Evolutionary conservation across 2,329 filamentous ascomycete genomes (phyloP).

Genomic region (Cercospora sojina): DNA sequence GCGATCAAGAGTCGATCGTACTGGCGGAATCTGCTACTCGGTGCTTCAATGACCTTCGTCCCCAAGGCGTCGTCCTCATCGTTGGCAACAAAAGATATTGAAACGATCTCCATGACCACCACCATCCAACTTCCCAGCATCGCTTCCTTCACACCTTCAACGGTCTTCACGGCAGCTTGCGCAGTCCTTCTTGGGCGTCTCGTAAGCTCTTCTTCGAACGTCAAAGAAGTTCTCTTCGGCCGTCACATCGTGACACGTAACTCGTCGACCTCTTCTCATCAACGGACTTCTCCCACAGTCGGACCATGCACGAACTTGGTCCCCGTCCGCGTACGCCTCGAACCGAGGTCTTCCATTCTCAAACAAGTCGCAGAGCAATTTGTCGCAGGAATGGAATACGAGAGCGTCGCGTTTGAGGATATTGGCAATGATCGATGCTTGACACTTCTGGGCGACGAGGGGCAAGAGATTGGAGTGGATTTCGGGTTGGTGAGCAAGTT

Average conservation of each 20-base stretch:
- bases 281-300: background rate
- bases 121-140: background rate
- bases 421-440: slow-evolving; percentile 3
- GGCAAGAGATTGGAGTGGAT: background rate
- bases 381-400: slow-evolving; percentile 4
- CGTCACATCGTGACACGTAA: background rate
- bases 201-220: background rate
- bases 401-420: slow-evolving; percentile 1
- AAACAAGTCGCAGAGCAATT: slow-evolving; percentile 11
- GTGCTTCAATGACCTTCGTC: slow-evolving; percentile 7
- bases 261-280: background rate
- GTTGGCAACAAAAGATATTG: background rate
- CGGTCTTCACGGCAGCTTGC: slow-evolving; percentile 10
- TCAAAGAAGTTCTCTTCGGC: slow-evolving; percentile 12
- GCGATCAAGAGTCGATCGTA: background rate
- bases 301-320: slow-evolving; percentile 1
- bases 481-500: slow-evolving; percentile 9
- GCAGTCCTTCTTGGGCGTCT: slow-evolving; percentile 3
- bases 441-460: background rate
- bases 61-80: background rate
- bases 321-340: slow-evolving; percentile 4
- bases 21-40: slow-evolving; percentile 12
- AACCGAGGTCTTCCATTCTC: slow-evolving; percentile 3
- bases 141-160: background rate
- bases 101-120: background rate